Evolutionary conservation across 257 asterid species (phyloP), one percentile per base, ranked within the genome.

Genomic region (Primulina eburnea): DNA sequence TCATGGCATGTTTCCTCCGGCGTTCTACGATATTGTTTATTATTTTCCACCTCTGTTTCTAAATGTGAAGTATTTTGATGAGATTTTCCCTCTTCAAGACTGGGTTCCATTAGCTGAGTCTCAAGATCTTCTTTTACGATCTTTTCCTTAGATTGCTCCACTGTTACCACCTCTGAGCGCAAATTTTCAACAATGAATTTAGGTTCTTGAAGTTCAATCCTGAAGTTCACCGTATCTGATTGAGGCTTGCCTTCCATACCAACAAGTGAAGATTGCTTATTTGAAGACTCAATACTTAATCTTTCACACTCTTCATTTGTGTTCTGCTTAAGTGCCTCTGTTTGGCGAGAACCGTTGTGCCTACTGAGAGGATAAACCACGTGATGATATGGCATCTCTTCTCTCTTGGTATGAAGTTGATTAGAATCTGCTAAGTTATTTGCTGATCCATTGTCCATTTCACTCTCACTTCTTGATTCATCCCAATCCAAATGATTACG

Each of bases 391-490:
- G 73, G 58, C 62, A 64, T 20, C 64, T 65, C 76, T 71, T 56
- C 71, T 28, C 72, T 65, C 58, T 35, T 67, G 58, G 43, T 11
- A 24, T 38, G 70, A 68, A 72, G 62, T 73, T 76, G 64, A 52
- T 73, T 74, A 60, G 81, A 71, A 30, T 81, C 88, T 21, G 77
- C 79, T 38, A 79, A 69, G 10, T 68, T 77, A 74, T 82, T 82
- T 37, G 67, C 74, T 33, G 70, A 66, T 68, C 83, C 90, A 65
- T 81, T 72, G 55, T 84, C 96, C 34, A 83, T 75, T 59, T 84
- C 90, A 68, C 83, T 77, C 72, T 86, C 90, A 70, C 92, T 85
- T 70, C 77, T 78, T n/a, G 86, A 74, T 66, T 86, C 95, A 77
- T 84, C 88, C 92, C 92, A 90, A 79, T 79, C 88, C 68, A 87